Conservation (phyloP, 371 early-diverging fungal genomes). For the Dichotomocladium elegans region DNA sequence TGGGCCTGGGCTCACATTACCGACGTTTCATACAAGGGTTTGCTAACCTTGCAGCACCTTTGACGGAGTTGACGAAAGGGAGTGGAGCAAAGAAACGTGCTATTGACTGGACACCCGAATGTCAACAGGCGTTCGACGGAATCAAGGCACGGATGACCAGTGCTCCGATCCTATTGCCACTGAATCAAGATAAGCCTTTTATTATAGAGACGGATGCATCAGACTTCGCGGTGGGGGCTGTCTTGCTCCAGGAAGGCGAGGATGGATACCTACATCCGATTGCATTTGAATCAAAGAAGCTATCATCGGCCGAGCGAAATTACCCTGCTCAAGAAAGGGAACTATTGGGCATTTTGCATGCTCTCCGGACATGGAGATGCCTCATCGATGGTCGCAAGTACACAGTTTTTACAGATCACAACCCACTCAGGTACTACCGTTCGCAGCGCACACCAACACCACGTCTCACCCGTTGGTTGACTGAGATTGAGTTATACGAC, state of each 20-base stretch:
- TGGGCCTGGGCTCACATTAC: slow-evolving; percentile 28
- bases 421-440: slow-evolving; percentile 13
- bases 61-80: slow-evolving; percentile 28
- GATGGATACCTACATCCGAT: background rate
- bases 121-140: too few relatives aligned
- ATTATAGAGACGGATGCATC: too few relatives aligned
- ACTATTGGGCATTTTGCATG: slow-evolving; percentile 31
- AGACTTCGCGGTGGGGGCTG: background rate
- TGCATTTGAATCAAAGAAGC: too few relatives aligned
- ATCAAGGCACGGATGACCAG: too few relatives aligned
- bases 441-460: slow-evolving; percentile 9
- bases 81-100: slow-evolving; percentile 6
- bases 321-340: too few relatives aligned
- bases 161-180: too few relatives aligned
- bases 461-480: slow-evolving; percentile 8
- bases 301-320: too few relatives aligned
- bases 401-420: slow-evolving; percentile 20
- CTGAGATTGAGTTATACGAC: slow-evolving; percentile 15
- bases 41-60: slow-evolving; percentile 26
- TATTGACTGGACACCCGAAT: too few relatives aligned
- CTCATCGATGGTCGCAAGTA: slow-evolving; percentile 18
- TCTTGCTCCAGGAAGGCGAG: background rate
- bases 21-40: slow-evolving; percentile 24
- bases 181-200: too few relatives aligned
- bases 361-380: slow-evolving; percentile 26